Percentiles rank a stretch among this genome's conserved stretches.
Conservation (phyloP, 2,329 filamentous ascomycete species). For the Colletotrichum tabaci region DNA sequence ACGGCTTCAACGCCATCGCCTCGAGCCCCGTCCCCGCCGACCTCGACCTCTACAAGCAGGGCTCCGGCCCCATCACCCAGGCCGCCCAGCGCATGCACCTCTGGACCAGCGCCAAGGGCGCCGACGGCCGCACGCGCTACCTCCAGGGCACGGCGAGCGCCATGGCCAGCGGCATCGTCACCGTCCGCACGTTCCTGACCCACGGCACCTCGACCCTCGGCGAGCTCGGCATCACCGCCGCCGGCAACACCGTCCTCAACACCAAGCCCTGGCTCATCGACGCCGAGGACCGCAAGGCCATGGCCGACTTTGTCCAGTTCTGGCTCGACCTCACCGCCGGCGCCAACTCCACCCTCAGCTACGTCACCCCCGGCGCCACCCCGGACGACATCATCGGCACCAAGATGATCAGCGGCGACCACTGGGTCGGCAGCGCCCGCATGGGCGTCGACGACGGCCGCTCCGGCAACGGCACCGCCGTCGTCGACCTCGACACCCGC, state of each 20-base stretch:
- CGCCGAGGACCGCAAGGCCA: slow-evolving; percentile 44
- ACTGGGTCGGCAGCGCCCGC: slow-evolving; percentile 43
- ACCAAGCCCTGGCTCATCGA: slow-evolving; percentile 45
- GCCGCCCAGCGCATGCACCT: slow-evolving; percentile 45
- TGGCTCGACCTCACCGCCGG: slow-evolving; percentile 40
- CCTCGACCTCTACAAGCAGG: slow-evolving; percentile 43
- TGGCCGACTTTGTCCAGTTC: slow-evolving; percentile 37
- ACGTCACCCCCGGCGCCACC: slow-evolving; percentile 34
- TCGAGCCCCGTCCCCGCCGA: slow-evolving; percentile 37
- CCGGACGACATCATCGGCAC: slow-evolving; percentile 33
- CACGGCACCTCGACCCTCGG: slow-evolving; percentile 46
- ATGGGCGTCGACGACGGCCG: slow-evolving; percentile 63
- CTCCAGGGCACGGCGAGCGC: slow-evolving; percentile 46
- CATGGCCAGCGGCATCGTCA: slow-evolving; percentile 41
- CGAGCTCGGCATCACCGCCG: slow-evolving; percentile 44
- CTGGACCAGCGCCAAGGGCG: slow-evolving; percentile 45
- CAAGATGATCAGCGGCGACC: slow-evolving; percentile 39
- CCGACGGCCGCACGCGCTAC: slow-evolving; percentile 46
- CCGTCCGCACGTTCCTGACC: slow-evolving; percentile 45
- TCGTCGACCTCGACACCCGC: slow-evolving; percentile 70
- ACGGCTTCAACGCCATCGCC: slow-evolving; percentile 39
- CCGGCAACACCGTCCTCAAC: slow-evolving; percentile 46
- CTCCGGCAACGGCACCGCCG: slow-evolving; percentile 60
- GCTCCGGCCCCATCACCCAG: slow-evolving; percentile 46
- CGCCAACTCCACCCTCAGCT: slow-evolving; percentile 36